A percentile compares a stretch with the other conserved stretches of the same genome.
Conservation (phyloP, 495 filamentous ascomycete genomes). For the Daldinia loculata region DNA sequence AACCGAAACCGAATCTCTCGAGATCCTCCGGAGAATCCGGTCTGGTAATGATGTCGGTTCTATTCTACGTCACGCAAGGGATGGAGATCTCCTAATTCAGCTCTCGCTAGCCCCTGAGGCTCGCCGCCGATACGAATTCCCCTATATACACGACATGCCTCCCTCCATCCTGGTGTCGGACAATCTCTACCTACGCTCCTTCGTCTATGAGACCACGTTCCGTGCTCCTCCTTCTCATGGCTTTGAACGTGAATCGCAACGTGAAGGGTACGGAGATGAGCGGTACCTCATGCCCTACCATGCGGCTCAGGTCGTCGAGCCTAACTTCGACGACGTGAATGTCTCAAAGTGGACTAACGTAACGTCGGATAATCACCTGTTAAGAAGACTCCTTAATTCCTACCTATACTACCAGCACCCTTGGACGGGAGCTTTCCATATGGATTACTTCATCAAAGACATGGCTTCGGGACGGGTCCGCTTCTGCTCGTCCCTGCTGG, state of each 20-base stretch:
- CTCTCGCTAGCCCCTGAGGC: constrained; percentile 50
- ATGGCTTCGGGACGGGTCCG: constrained; percentile 43
- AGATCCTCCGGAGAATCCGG: constrained; percentile 51
- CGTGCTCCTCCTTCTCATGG: constrained; percentile 20
- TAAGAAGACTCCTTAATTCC: constrained; percentile 46
- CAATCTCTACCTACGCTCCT: constrained; percentile 53
- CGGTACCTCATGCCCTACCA: constrained; percentile 51
- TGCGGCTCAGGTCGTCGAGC: constrained; percentile 45
- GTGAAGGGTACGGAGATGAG: constrained; percentile 25
- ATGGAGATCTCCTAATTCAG: constrained; percentile 53
- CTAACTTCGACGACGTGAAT: constrained; percentile 42
- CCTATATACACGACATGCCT: constrained; percentile 52
- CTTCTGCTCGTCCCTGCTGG: constrained; percentile 51
- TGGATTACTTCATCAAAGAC: constrained; percentile 51
- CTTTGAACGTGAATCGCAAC: constrained; percentile 10
- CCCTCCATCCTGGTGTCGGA: constrained; percentile 38
- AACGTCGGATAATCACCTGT: constrained; percentile 45
- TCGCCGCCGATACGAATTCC: constrained; percentile 53
- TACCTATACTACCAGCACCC: constrained; percentile 53
- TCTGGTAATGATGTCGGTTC: constrained; percentile 46
- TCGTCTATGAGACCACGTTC: constrained; percentile 44
- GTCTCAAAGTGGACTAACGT: constrained; percentile 52
- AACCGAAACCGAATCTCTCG: constrained; percentile 47
- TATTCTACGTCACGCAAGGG: constrained; percentile 50
- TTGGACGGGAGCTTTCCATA: constrained; percentile 49